Percentiles rank a stretch among this genome's conserved stretches.
phyloP scores from a whole-genome alignment of 192 early-diverging fungal species.

The Mortierella antarctica region DNA sequence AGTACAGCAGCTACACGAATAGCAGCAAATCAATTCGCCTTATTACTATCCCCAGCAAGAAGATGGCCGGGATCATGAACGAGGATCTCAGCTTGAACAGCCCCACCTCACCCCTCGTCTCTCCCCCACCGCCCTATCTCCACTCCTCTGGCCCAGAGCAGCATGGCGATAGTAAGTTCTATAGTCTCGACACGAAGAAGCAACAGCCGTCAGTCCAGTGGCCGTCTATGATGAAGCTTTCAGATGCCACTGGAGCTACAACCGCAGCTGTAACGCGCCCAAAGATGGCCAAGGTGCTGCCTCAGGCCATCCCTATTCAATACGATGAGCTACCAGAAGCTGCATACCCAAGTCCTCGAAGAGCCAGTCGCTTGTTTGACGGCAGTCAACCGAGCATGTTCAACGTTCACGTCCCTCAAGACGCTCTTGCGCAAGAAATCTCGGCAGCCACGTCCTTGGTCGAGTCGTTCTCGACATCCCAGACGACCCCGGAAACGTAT shows the following conservation, averaged over 20 bases:
- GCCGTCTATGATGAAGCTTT: slow-evolving; percentile 25
- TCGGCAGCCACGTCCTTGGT: neutral
- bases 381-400: slow-evolving; percentile 1
- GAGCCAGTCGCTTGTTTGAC: slow-evolving; percentile 9
- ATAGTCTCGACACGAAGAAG: slow-evolving; percentile 11
- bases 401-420: neutral
- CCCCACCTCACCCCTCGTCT: slow-evolving; percentile 33
- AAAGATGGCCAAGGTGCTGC: slow-evolving; percentile 25
- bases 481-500: neutral
- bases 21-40: slow-evolving; percentile 29
- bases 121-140: slow-evolving; percentile 50
- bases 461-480: neutral
- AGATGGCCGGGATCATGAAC: neutral
- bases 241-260: slow-evolving; percentile 1
- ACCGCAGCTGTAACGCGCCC: slow-evolving; percentile 24
- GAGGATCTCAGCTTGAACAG: slow-evolving; percentile 8
- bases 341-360: neutral
- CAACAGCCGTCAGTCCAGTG: slow-evolving; percentile 18
- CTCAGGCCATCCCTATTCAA: slow-evolving; percentile 27
- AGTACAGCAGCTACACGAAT: slow-evolving; percentile 44
- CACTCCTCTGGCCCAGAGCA: neutral
- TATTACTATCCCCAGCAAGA: slow-evolving; percentile 29
- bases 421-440: neutral
- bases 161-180: neutral
- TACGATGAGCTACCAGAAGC: neutral